These are phyloP conservation scores for Syzygium oleosum DNA, from an alignment of 345 rosid genomes.

Conservation along the genomic window DNA sequence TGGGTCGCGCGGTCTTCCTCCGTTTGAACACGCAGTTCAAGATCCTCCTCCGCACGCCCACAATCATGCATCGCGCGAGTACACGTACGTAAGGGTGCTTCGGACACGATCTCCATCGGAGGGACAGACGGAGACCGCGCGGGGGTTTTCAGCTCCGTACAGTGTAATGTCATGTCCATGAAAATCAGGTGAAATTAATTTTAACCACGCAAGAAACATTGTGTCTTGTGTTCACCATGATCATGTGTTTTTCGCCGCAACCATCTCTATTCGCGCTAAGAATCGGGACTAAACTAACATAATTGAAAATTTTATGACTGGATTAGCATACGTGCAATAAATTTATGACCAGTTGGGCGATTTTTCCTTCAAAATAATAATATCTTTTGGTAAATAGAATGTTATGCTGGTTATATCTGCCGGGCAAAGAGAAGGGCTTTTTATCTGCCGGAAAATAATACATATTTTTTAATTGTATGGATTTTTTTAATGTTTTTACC, in stretches of 20 bases:
- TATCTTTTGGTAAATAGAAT: neutral
- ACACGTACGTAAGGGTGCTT: neutral
- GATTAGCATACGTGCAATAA: fast-evolving
- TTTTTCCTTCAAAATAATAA: neutral
- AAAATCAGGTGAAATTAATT: neutral
- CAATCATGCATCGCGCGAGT: neutral
- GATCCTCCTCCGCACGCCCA: neutral
- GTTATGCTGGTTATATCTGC: neutral
- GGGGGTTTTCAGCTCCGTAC: neutral
- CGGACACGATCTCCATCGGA: neutral
- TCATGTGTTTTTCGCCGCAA: neutral
- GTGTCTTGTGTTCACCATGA: neutral
- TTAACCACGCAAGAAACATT: neutral
- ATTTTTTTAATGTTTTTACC: neutral
- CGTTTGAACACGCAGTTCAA: neutral
- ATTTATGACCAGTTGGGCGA: neutral
- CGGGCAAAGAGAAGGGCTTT: neutral
- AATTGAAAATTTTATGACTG: fast-evolving
- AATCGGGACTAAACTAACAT: neutral
- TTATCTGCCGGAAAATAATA: neutral
- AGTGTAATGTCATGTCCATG: neutral
- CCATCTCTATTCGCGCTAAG: fast-evolving
- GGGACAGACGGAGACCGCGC: neutral
- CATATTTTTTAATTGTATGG: neutral
- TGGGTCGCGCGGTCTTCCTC: neutral